These are phyloP conservation scores for Calocera cornea DNA, from an alignment of 768 basidiomycete genomes.

Conservation along the genomic window DNA sequence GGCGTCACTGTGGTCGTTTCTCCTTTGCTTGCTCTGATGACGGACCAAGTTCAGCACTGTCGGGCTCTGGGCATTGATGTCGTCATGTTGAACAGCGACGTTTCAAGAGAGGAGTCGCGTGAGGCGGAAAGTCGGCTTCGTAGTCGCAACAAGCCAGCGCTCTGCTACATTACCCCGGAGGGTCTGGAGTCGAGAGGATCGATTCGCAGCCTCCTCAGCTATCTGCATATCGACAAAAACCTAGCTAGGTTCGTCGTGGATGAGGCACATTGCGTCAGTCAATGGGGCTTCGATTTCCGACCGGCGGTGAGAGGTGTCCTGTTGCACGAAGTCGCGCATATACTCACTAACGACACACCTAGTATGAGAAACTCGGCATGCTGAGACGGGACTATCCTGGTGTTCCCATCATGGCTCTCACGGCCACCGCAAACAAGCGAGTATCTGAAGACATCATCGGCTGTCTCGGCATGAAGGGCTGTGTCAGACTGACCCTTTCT, in stretches of 20 bases:
- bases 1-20: conserved; percentile 86
- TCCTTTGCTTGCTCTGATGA: conserved; percentile 77
- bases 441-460: conserved; percentile 66
- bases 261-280: conserved; percentile 88
- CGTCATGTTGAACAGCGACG: conserved; percentile 52
- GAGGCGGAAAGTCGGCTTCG: conserved; percentile 34
- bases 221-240: conserved; percentile 41
- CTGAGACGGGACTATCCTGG: conserved; percentile 62
- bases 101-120: conserved; percentile 25
- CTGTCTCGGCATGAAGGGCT: conserved; percentile 47
- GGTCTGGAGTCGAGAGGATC: conserved; percentile 50
- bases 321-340: background rate
- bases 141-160: conserved; percentile 36
- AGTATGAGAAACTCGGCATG: conserved; percentile 57
- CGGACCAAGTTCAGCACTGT: conserved; percentile 70
- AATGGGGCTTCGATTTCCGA: conserved; percentile 91
- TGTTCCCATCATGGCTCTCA: conserved; percentile 90
- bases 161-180: conserved; percentile 89
- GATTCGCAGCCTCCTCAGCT: conserved; percentile 42
- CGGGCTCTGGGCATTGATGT: conserved; percentile 51
- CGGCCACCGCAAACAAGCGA: conserved; percentile 77
- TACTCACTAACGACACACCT: conserved; percentile 1
- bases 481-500: conserved; percentile 57
- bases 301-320: conserved; percentile 42
- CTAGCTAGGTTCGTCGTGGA: conserved; percentile 89